Evolutionary conservation across 805 yeast species (phyloP).

Genomic region (Jamesozyma lodderae): DNA sequence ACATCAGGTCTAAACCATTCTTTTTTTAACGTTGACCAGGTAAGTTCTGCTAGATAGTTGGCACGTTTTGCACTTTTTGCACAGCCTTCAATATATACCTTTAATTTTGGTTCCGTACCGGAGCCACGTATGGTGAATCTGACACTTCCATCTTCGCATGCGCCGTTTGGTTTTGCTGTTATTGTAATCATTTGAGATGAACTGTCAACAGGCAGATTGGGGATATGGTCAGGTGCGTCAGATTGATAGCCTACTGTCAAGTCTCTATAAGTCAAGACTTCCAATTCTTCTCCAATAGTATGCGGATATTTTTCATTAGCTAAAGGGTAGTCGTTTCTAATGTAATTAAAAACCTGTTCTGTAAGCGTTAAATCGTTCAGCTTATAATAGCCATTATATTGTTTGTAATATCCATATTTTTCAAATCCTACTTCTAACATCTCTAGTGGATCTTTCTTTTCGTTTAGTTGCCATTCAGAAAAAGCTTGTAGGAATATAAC

Average conservation of each 20-base stretch:
- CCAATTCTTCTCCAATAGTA: slow-evolving; percentile 43
- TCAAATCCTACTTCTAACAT: slow-evolving; percentile 50
- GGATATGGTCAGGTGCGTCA: slow-evolving; percentile 45
- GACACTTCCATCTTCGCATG: slow-evolving; percentile 33
- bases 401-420: slow-evolving; percentile 73
- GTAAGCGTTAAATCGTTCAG: slow-evolving; percentile 48
- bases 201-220: slow-evolving; percentile 62
- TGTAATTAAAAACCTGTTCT: slow-evolving; percentile 43
- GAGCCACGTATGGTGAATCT: slow-evolving; percentile 86
- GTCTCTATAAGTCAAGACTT: slow-evolving; percentile 68
- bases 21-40: slow-evolving; percentile 52
- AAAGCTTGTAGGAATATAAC: slow-evolving; percentile 66
- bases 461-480: slow-evolving; percentile 34
- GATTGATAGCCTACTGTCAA: slow-evolving; percentile 78
- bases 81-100: slow-evolving; percentile 79
- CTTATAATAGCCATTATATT: slow-evolving; percentile 78
- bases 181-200: slow-evolving; percentile 83
- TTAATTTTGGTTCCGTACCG: slow-evolving; percentile 93
- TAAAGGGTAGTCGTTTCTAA: slow-evolving; percentile 33
- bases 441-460: slow-evolving; percentile 30
- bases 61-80: slow-evolving; percentile 44
- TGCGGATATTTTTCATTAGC: slow-evolving; percentile 33
- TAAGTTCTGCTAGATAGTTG: slow-evolving; percentile 40
- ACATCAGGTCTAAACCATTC: slow-evolving; percentile 65
- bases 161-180: slow-evolving; percentile 28